Conservation (phyloP, 225 moss, liverwort and hornwort species). For the Pseudisothecium myosuroides region DNA sequence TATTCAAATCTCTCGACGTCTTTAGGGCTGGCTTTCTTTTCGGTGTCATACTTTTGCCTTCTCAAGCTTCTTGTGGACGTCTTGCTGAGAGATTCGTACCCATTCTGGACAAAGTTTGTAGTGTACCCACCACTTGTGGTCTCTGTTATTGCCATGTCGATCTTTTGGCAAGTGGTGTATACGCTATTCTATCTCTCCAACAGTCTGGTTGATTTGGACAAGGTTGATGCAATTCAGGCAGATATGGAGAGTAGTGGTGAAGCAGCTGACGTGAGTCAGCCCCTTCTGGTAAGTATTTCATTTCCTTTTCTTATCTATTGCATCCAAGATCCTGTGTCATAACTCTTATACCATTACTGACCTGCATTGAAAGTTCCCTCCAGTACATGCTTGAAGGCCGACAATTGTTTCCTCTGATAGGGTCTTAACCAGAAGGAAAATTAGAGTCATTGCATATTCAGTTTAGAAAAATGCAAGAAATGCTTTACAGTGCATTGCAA, state of each 20-base stretch:
- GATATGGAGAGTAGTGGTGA: not conserved
- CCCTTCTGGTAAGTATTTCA: constrained; percentile 11
- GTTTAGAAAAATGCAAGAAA: not conserved
- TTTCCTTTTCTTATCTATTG: not conserved
- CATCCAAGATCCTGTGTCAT: not conserved
- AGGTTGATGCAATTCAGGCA: not conserved
- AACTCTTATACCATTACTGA: not conserved
- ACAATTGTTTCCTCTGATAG: not conserved
- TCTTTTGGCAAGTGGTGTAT: constrained; percentile 38
- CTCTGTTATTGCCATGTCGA: constrained; percentile 1
- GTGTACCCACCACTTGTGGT: constrained; percentile 28
- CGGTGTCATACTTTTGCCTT: constrained; percentile 1
- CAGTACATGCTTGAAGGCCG: not conserved
- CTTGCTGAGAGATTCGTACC: constrained; percentile 15
- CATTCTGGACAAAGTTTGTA: constrained; percentile 22
- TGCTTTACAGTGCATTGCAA: not conserved
- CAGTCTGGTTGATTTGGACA: not conserved
- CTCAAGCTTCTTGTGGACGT: constrained; percentile 24
- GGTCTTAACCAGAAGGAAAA: not conserved
- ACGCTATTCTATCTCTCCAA: constrained; percentile 23
- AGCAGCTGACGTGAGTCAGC: not conserved
- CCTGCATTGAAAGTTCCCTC: not conserved
- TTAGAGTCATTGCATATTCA: not conserved
- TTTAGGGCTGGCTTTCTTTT: not conserved
- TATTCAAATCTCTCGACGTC: not conserved